These are phyloP conservation scores for Agrostemma githago DNA, from an alignment of 148 eudicot genomes.

Conservation along the genomic window DNA sequence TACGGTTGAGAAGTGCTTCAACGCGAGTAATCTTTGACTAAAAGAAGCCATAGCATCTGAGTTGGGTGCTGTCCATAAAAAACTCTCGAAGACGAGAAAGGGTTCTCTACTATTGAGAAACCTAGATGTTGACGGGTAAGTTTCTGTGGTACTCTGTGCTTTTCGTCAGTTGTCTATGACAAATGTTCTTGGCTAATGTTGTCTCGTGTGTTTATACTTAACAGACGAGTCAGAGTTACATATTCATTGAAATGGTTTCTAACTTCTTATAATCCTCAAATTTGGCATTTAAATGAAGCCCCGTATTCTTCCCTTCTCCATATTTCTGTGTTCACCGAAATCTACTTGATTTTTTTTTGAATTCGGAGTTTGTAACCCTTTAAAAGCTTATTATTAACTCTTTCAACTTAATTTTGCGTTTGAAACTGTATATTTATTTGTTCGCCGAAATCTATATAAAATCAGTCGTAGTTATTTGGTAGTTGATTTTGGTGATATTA, in stretches of 20 bases:
- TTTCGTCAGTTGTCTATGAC: background rate
- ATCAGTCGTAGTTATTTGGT: too few species aligned
- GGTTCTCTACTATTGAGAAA: slow-evolving; percentile 79
- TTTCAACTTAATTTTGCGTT: too few species aligned
- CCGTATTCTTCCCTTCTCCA: background rate
- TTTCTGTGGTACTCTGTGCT: background rate
- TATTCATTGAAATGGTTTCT: background rate
- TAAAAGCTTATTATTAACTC: too few species aligned
- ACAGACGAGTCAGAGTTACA: too few species aligned
- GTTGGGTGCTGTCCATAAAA: slow-evolving; percentile 52
- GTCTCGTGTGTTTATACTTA: background rate
- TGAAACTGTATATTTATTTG: too few species aligned
- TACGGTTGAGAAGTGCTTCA: slow-evolving; percentile 57
- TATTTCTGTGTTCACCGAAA: background rate
- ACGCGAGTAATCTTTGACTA: slow-evolving; percentile 25
- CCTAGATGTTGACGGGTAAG: slow-evolving; percentile 84
- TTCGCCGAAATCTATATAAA: too few species aligned
- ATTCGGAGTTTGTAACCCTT: too few species aligned
- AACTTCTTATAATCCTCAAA: background rate
- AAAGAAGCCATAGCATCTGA: slow-evolving; percentile 80
- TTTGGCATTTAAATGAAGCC: background rate
- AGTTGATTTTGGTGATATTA: too few species aligned
- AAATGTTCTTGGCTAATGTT: background rate
- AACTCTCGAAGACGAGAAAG: slow-evolving; percentile 71
- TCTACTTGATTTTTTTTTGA: too few species aligned